phyloP scores from a whole-genome alignment of 2,329 filamentous ascomycete genomes.

The Microdochium trichocladiopsis region DNA sequence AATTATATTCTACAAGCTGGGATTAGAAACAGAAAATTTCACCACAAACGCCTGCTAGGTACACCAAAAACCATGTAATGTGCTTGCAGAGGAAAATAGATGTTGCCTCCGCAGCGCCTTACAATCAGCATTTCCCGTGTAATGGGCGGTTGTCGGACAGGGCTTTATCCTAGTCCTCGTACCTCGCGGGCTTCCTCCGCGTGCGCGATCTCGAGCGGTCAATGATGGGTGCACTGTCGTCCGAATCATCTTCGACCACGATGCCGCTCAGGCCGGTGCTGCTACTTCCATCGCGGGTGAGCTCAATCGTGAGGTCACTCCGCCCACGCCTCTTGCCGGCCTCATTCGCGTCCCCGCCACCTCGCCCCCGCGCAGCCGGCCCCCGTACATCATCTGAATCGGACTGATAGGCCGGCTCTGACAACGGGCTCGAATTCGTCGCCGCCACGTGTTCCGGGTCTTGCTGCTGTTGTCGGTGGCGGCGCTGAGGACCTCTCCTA shows the following conservation, averaged over 20 bases:
- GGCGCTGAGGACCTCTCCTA: not conserved
- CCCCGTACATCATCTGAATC: not conserved
- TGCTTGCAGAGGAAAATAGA: too few species aligned
- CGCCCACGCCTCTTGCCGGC: slow-evolving; percentile 16
- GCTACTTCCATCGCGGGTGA: not conserved
- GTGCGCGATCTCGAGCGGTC: not conserved
- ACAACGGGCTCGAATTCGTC: not conserved
- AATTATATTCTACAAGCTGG: too few species aligned
- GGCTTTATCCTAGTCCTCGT: too few species aligned
- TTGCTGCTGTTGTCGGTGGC: not conserved
- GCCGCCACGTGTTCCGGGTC: not conserved
- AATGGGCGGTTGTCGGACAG: too few species aligned
- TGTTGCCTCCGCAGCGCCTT: too few species aligned
- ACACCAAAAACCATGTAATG: too few species aligned
- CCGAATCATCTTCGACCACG: not conserved
- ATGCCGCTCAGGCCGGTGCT: not conserved
- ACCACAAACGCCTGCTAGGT: too few species aligned
- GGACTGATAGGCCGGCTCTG: not conserved
- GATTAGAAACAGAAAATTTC: too few species aligned
- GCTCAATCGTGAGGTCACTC: slow-evolving; percentile 2
- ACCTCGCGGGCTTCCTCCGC: slow-evolving; percentile 16
- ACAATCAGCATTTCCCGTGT: too few species aligned
- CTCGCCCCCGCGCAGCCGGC: not conserved
- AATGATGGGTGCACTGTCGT: slow-evolving; percentile 9
- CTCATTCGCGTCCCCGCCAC: slow-evolving; percentile 3